Conservation (phyloP, 2,329 filamentous ascomycete genomes). For the Exophiala alcalophila region DNA sequence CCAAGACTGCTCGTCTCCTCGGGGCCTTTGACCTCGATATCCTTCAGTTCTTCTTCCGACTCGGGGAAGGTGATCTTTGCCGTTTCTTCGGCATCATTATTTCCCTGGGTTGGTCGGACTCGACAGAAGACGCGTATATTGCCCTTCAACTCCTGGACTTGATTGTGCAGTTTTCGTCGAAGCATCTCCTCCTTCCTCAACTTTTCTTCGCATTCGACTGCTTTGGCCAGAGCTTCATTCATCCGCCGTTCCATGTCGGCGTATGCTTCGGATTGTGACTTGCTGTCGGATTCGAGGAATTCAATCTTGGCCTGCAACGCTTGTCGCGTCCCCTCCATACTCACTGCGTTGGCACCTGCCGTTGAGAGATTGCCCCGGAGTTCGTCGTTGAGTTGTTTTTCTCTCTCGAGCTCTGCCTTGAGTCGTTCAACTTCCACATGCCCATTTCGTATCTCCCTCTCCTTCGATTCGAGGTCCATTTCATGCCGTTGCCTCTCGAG, state of each 20-base stretch:
- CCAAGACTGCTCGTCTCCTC: constrained; percentile 81
- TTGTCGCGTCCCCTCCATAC: constrained; percentile 71
- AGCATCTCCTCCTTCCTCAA: constrained; percentile 88
- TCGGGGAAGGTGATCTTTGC: constrained; percentile 81
- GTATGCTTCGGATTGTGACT: constrained; percentile 84
- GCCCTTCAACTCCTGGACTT: constrained; percentile 94
- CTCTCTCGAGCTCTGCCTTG: constrained; percentile 55
- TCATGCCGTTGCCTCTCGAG: constrained; percentile 46
- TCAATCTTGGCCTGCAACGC: constrained; percentile 78
- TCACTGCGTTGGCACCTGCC: constrained; percentile 59
- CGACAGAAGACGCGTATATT: constrained; percentile 98
- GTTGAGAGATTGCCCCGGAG: constrained; percentile 60
- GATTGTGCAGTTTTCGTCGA: constrained; percentile 89
- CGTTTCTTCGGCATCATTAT: constrained; percentile 57
- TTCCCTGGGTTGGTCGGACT: constrained; percentile 70
- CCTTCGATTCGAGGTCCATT: constrained; percentile 51
- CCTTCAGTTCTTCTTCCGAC: constrained; percentile 73
- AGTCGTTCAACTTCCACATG: constrained; percentile 40
- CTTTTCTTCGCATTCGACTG: constrained; percentile 71
- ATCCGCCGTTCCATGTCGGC: constrained; percentile 75
- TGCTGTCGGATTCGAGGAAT: constrained; percentile 84
- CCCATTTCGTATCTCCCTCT: constrained; percentile 51
- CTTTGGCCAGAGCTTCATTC: constrained; percentile 69
- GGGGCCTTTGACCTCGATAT: constrained; percentile 78
- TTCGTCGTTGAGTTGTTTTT: constrained; percentile 59